A percentile compares a stretch with the other conserved stretches of the same genome.
These are phyloP conservation scores for Funneliformis mosseae DNA, from an alignment of 192 early-diverging fungal genomes.

Conservation along the genomic window DNA sequence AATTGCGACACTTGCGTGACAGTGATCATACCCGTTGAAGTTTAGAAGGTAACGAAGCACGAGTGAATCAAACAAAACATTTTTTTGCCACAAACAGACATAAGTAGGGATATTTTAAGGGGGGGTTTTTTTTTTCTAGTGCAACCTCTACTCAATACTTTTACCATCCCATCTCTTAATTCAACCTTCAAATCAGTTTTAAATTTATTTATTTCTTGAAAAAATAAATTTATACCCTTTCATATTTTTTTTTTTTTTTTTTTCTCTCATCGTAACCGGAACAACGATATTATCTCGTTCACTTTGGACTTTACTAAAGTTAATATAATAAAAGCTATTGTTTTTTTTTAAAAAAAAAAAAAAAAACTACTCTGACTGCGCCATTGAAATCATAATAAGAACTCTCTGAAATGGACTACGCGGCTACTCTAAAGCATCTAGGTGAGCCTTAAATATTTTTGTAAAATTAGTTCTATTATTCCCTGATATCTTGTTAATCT, in stretches of 20 bases:
- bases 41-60: slow-evolving; percentile 23
- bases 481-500: background rate
- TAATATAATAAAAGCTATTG: background rate
- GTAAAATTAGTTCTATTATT: background rate
- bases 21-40: background rate
- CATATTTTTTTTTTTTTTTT: no score
- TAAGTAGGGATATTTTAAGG: slow-evolving; percentile 2
- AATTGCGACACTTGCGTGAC: slow-evolving; percentile 2
- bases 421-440: background rate
- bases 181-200: background rate
- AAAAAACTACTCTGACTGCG: background rate
- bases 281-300: background rate
- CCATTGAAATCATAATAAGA: background rate
- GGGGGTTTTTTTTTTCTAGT: background rate
- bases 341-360: background rate
- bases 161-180: background rate
- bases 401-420: background rate
- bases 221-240: no score
- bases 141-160: background rate
- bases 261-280: background rate
- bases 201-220: background rate
- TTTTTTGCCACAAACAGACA: slow-evolving; percentile 24
- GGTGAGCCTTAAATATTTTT: background rate
- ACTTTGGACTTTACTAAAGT: background rate
- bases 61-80: slow-evolving; percentile 21